A percentile compares a stretch with the other conserved stretches of the same genome.
phyloP scores from a whole-genome alignment of 108 stramenopile genomes.

The Nitzschia inconspicua region DNA sequence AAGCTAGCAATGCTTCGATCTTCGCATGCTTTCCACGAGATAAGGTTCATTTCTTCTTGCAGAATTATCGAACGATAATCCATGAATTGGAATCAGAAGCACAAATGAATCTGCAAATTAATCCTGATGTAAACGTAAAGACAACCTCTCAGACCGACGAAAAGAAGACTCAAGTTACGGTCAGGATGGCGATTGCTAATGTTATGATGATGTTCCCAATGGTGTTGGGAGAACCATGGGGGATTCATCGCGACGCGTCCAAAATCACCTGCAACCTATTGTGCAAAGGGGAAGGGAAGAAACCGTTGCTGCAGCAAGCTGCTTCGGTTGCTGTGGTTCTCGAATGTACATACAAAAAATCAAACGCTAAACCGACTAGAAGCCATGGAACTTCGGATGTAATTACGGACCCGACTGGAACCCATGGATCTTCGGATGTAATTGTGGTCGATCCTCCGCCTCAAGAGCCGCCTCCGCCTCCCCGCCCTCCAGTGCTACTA shows the following conservation, averaged over 20 bases:
- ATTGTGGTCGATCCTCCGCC: background rate
- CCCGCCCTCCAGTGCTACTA: background rate
- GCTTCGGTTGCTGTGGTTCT: slow-evolving; percentile 5
- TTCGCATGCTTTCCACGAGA: background rate
- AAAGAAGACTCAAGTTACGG: too few species aligned
- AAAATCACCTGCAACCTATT: slow-evolving; percentile 6
- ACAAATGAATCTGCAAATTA: slow-evolving; percentile 5
- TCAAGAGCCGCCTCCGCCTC: background rate
- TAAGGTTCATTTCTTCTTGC: background rate
- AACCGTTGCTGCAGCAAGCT: background rate
- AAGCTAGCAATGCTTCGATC: background rate
- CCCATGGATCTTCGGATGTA: background rate
- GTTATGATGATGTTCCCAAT: slow-evolving; percentile 10
- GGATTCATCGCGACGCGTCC: slow-evolving; percentile 12
- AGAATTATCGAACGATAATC: slow-evolving; percentile 6
- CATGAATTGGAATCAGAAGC: background rate
- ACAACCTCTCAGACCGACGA: background rate
- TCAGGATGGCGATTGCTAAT: slow-evolving; percentile 8
- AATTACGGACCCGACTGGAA: background rate
- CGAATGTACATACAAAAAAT: background rate
- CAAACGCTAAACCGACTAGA: too few species aligned
- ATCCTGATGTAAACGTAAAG: background rate
- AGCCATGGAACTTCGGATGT: background rate
- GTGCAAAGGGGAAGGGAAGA: background rate
- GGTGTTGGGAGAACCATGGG: slow-evolving; percentile 14